Evolutionary conservation across 2,329 filamentous ascomycete genomes (phyloP).

Genomic region (Claviceps cyperi): DNA sequence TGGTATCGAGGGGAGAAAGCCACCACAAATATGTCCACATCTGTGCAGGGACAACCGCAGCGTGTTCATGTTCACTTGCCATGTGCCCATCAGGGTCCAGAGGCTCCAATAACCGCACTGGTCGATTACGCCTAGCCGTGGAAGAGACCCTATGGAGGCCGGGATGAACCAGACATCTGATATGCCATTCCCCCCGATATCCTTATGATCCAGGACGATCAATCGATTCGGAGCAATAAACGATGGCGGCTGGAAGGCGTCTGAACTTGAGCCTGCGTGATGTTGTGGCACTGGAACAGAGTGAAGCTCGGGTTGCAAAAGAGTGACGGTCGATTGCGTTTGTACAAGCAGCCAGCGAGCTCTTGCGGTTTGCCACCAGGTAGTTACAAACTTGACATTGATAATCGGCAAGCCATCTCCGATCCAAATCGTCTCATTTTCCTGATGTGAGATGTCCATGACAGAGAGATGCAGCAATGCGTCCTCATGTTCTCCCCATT

Average conservation of each 20-base stretch:
- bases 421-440: conserved; percentile 38
- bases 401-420: conserved; percentile 35
- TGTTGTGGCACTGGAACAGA: conserved; percentile 18
- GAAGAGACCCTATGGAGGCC: conserved; percentile 27
- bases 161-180: conserved; percentile 53
- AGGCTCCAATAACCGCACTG: conserved; percentile 51
- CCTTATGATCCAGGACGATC: conserved; percentile 32
- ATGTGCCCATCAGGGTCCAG: conserved; percentile 40
- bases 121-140: conserved; percentile 53
- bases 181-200: conserved; percentile 41
- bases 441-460: conserved; percentile 26
- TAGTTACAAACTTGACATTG: conserved; percentile 34
- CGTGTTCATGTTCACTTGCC: conserved; percentile 19
- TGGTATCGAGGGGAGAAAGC: conserved; percentile 21
- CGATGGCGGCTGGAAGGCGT: conserved; percentile 23
- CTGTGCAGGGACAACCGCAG: conserved; percentile 19
- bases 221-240: conserved; percentile 42
- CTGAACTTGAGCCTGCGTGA: conserved; percentile 4
- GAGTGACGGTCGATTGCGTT: conserved; percentile 33
- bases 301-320: conserved; percentile 37
- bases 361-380: conserved; percentile 20
- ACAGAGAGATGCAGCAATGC: conserved; percentile 32
- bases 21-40: conserved; percentile 30
- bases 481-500: conserved; percentile 35
- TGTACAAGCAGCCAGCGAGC: conserved; percentile 40